These are phyloP conservation scores for Heliocybe sulcata DNA, from an alignment of 1,284 basidiomycete species.

Conservation along the genomic window DNA sequence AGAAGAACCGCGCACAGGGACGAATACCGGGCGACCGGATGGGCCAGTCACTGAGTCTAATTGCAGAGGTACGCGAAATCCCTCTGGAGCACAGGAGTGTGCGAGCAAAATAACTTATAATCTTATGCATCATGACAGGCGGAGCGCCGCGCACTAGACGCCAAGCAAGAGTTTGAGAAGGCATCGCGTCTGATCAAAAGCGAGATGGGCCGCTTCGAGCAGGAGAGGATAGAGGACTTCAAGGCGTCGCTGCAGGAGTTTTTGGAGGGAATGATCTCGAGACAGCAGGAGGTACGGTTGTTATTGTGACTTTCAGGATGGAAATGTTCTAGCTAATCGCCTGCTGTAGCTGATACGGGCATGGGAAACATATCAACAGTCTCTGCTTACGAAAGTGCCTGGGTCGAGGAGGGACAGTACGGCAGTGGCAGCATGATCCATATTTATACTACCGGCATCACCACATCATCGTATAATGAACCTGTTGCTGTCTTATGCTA, in stretches of 20 bases:
- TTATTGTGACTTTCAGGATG: slow-evolving; percentile 4
- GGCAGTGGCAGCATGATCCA: not conserved
- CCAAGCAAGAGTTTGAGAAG: slow-evolving; percentile 83
- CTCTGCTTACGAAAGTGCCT: slow-evolving; percentile 11
- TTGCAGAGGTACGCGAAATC: slow-evolving; percentile 59
- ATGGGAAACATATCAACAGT: slow-evolving; percentile 19
- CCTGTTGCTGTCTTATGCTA: no score
- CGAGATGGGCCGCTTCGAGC: slow-evolving; percentile 92
- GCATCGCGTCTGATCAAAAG: slow-evolving; percentile 83
- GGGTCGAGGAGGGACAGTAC: not conserved
- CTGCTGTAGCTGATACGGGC: slow-evolving; percentile 13
- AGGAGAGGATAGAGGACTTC: slow-evolving; percentile 88
- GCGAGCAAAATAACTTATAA: not conserved
- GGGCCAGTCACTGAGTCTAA: slow-evolving; percentile 62
- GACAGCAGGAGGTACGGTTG: slow-evolving; percentile 70
- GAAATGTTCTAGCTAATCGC: not conserved
- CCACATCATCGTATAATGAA: no score
- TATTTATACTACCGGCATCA: not conserved
- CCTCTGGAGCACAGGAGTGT: slow-evolving; percentile 2
- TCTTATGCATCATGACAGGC: slow-evolving; percentile 38
- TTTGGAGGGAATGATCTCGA: slow-evolving; percentile 74
- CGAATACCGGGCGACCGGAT: slow-evolving; percentile 60
- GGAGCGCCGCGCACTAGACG: slow-evolving; percentile 75
- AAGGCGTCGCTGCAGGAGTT: slow-evolving; percentile 72
- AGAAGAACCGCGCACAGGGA: slow-evolving; percentile 74